Base-by-base conservation (phyloP, 2,329 filamentous ascomycete species). In the Chaetomium sp. region DNA sequence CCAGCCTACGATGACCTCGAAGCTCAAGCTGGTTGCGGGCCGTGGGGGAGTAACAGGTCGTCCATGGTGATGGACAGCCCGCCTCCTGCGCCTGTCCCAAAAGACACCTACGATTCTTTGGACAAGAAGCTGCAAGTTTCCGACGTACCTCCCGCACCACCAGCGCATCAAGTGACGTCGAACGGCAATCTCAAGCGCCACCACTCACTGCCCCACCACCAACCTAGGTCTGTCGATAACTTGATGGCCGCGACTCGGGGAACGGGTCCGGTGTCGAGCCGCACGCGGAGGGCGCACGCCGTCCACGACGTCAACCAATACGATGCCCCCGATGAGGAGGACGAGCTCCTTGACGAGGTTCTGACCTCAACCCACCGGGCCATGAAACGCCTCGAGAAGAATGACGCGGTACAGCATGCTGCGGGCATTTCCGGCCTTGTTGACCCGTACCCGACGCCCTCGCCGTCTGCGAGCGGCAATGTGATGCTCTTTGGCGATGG, bases 291-390 rank as follows among this genome's bases (percentile, higher is more conserved):
- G 66, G 90, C 91, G 13, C 85, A 96, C 75, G 88, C 91, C 16
- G 81, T 83, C 4, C 89, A 92, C 67, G 90, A 90, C 4, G 87
- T 90, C 57, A 90, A 91, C 72, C 89, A 92, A 67, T 97, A 98
- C 74, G 95, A 99, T 74, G 93, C 93, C 0, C 92, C 95, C 1
- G 93, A 96, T 72, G 95, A 99, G 77, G 94, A 98, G 74, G 95
- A 99, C 65, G 95, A 99, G 78, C 84, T 99, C 10, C 83, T 98
- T 10, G 93, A 97, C 70, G 95, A 99, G 77, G 93, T 88, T 23
- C 82, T 97, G 50, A 85, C 88, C 57, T 92, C 91, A 6, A 91
- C 93, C 0, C 89, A 89, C 72, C 87, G 86, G 67, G 91, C 88
- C 8, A 90, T 91, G 73, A 89, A 87, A 74, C 87, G 87, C 10